Percentiles rank a stretch among this genome's conserved stretches.
Evolutionary conservation across 495 filamentous ascomycete genomes (phyloP).

Genomic region (Staphylotrichum tortipilum): DNA sequence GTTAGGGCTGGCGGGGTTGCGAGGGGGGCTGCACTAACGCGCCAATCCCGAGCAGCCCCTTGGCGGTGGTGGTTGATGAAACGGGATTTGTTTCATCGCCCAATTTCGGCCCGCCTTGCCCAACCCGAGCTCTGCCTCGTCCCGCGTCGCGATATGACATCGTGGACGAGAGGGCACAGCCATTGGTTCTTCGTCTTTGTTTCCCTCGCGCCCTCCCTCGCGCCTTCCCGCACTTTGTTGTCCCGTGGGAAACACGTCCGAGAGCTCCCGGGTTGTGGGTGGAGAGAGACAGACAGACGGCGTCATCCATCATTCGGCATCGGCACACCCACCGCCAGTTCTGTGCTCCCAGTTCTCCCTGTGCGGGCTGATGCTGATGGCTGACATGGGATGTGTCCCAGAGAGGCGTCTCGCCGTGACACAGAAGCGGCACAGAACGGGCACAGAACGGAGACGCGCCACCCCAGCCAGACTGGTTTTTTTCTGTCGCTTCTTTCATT

Average conservation of each 20-base stretch:
- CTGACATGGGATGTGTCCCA: too few species aligned
- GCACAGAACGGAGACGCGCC: not conserved
- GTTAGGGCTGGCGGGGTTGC: slow-evolving; percentile 3
- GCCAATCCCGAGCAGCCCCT: slow-evolving; percentile 1
- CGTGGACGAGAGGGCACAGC: too few species aligned
- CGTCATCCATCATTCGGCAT: too few species aligned
- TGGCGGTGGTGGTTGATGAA: slow-evolving; percentile 17
- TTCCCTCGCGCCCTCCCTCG: too few species aligned
- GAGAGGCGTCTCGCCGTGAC: not conserved
- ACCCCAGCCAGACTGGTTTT: not conserved
- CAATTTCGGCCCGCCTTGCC: not conserved
- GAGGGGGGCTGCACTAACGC: slow-evolving; percentile 5
- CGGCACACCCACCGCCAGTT: too few species aligned
- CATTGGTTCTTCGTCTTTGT: slow-evolving; percentile 1
- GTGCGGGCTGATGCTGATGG: too few species aligned
- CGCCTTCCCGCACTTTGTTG: slow-evolving; percentile 1
- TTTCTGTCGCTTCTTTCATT: too few species aligned
- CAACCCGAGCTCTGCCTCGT: not conserved
- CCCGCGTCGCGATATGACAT: not conserved
- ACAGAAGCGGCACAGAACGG: not conserved
- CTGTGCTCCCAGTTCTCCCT: too few species aligned
- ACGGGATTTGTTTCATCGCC: slow-evolving; percentile 21
- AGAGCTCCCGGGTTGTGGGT: not conserved
- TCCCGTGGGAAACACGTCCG: slow-evolving; percentile 5
- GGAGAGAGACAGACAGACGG: too few species aligned